These are phyloP conservation scores for Tolypocladium pustulatum DNA, from an alignment of 2,329 filamentous ascomycete species.

Conservation along the genomic window DNA sequence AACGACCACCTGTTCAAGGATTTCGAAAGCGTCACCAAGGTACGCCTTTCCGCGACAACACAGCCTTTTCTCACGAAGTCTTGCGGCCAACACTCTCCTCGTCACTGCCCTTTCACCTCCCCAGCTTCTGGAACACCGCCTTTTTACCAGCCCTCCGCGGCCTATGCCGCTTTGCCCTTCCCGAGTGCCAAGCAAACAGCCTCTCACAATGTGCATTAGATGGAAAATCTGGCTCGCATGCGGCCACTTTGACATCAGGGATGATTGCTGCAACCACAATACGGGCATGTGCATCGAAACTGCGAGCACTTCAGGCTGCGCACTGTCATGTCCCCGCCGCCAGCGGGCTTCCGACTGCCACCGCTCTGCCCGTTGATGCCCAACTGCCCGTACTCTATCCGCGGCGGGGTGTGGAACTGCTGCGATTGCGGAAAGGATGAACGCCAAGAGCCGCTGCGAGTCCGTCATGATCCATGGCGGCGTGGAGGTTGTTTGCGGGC, in stretches of 20 bases:
- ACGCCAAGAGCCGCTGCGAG: constrained; percentile 36
- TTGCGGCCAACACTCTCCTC: neutral
- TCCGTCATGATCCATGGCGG: constrained; percentile 43
- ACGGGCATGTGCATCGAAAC: constrained; percentile 8
- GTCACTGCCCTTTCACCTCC: neutral
- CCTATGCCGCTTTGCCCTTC: neutral
- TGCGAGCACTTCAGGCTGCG: constrained; percentile 30
- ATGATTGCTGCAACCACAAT: constrained; percentile 13
- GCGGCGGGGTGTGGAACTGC: constrained; percentile 42
- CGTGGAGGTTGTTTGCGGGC: constrained; percentile 38
- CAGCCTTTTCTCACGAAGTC: neutral
- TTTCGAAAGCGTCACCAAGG: neutral
- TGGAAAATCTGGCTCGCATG: constrained; percentile 15
- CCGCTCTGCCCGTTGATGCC: constrained; percentile 17
- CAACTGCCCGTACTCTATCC: constrained; percentile 38
- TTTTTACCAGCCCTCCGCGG: neutral
- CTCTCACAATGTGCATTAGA: neutral
- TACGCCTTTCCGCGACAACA: neutral
- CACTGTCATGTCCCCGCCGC: constrained; percentile 32
- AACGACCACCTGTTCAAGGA: too few relatives aligned
- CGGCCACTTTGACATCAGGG: constrained; percentile 36
- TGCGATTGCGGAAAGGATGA: constrained; percentile 41
- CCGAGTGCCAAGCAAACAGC: neutral
- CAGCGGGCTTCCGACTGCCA: too few relatives aligned
- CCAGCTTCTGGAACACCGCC: neutral